Evolutionary conservation across 2,329 filamentous ascomycete genomes (phyloP).

Genomic region (Fusarium buharicum): DNA sequence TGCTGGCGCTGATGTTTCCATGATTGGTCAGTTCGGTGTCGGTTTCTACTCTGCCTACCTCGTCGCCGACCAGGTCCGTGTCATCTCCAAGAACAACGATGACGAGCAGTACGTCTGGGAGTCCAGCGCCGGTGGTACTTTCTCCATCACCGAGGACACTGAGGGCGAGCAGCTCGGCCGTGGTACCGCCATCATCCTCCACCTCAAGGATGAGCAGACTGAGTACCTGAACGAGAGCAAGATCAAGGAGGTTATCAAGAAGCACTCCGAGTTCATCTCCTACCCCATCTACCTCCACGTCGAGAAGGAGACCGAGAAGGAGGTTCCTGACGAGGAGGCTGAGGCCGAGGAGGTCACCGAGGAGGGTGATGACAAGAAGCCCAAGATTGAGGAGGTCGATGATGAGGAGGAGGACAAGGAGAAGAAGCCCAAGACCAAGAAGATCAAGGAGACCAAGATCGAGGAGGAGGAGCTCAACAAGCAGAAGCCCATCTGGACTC

Average conservation of each 20-base stretch:
- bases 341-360: slow-evolving; percentile 72
- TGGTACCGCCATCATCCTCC: slow-evolving; percentile 97
- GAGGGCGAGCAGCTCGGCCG: slow-evolving; percentile 91
- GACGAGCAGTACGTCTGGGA: slow-evolving; percentile 99
- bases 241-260: slow-evolving; percentile 99
- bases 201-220: slow-evolving; percentile 98
- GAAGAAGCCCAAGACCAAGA: slow-evolving; percentile 99
- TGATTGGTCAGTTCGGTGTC: slow-evolving; percentile 99
- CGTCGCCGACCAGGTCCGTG: slow-evolving; percentile 94
- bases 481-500: slow-evolving; percentile 99
- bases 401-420: slow-evolving; percentile 91
- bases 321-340: slow-evolving; percentile 95
- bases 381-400: slow-evolving; percentile 92
- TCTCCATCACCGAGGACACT: slow-evolving; percentile 90
- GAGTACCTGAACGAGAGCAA: slow-evolving; percentile 99
- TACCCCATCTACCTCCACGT: slow-evolving; percentile 99
- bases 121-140: slow-evolving; percentile 96
- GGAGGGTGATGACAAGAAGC: slow-evolving; percentile 90
- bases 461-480: slow-evolving; percentile 99
- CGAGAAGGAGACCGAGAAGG: slow-evolving; percentile 98
- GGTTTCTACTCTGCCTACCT: slow-evolving; percentile 99
- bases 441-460: slow-evolving; percentile 97
- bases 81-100: slow-evolving; percentile 99
- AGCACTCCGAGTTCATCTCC: slow-evolving; percentile 99
- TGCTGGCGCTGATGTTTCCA: slow-evolving; percentile 98